Evolutionary conservation across 371 early-diverging fungal species (phyloP), one percentile per base, ranked within the genome.

Genomic region (Mucor ambiguus): DNA sequence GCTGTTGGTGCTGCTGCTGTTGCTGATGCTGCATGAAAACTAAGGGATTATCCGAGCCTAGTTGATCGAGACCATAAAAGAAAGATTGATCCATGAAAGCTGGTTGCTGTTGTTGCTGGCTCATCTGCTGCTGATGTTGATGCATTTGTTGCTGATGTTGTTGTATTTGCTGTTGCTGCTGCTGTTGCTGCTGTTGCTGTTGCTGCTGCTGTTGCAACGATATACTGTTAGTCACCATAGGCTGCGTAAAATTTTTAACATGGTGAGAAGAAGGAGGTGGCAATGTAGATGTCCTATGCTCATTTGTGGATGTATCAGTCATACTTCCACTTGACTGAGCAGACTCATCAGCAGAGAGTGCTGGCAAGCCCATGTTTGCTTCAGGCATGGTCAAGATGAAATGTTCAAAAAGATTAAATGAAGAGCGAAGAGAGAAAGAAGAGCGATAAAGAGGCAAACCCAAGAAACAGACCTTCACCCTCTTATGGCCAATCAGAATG

Each of bases 21-120:
- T 69, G 69, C 41, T 73, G 74, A 37, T 70, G 65, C 58, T 74
- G 78, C 70, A 74, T 76, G 56, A 73, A 80, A 60, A 67, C 74
- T 20, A 74, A 63, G 2, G 72, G 72, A 56, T 76, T 74, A 28
- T 81, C 74, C 32, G 71, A 68, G 4, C 71, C 46, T 20, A 81
- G 54, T 43, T 78, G 78, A 43, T 75, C 81, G 44, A 81, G 71
- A 46, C 74, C 75, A 58, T 76, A 73, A 26, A 81, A 75, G 43
- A 75, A 78, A 1, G 70, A 69, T 33, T 69, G 74, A 67, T 81
- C 74, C 43, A 81, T 73, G 43, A 75, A 72, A 7, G 32, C 20
- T 44, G 60, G 48, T 14, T 64, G 66, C 12, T 66, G 66, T 11
- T 61, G 58, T 0, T 44, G 33, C 33, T n/a, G n/a, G n/a, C n/a